Evolutionary conservation across 177 flowering plant genomes (phyloP).

Genomic region (Vitis hybrid): DNA sequence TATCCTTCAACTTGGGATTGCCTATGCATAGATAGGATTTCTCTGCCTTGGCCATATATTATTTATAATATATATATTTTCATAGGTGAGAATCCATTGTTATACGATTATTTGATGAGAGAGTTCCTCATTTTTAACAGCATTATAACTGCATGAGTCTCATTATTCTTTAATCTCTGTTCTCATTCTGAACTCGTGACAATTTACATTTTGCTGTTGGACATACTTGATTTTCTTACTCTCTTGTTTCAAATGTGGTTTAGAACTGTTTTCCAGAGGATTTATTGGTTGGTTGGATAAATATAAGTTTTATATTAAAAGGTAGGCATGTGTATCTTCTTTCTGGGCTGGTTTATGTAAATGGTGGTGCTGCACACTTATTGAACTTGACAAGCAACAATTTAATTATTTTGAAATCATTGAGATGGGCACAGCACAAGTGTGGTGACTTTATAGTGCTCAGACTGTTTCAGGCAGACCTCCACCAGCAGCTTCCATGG

Average conservation of each 20-base stretch:
- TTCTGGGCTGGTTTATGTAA: not conserved
- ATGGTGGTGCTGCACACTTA: not conserved
- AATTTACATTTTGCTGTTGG: not conserved
- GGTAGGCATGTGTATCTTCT: not conserved
- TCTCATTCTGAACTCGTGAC: not conserved
- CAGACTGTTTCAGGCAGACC: conserved; percentile 97
- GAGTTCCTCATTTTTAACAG: too few species aligned
- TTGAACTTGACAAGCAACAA: not conserved
- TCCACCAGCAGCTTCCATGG: conserved; percentile 98
- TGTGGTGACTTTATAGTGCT: conserved; percentile 22
- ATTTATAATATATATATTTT: too few species aligned
- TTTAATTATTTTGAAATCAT: not conserved
- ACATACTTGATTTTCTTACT: not conserved
- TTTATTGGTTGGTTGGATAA: not conserved
- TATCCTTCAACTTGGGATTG: not conserved
- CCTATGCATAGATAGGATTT: not conserved
- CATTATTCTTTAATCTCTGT: not conserved
- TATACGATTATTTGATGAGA: too few species aligned
- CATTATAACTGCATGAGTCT: too few species aligned
- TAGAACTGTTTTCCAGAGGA: too few species aligned
- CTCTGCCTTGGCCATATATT: not conserved
- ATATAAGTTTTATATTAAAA: too few species aligned
- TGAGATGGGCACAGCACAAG: not conserved
- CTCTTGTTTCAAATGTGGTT: not conserved
- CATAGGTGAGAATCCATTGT: too few species aligned